Base-by-base conservation (phyloP, 345 rosid species). In the Aquilaria sinensis region DNA sequence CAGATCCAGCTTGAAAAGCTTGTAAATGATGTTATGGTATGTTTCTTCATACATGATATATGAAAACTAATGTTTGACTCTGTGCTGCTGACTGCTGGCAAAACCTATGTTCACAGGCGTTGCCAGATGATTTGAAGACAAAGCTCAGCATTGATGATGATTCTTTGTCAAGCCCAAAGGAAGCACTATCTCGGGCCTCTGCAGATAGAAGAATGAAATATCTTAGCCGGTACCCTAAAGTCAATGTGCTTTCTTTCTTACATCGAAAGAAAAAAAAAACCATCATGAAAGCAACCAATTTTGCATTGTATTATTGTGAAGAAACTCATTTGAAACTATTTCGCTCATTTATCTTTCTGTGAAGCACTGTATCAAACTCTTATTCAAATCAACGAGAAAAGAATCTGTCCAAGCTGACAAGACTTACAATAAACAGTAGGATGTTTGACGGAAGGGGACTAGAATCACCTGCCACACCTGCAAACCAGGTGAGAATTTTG, bases 1-100 rank as follows among this genome's bases (percentile, higher is more conserved):
- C 97, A 94, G 75, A 94, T 94, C 66, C 97, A 94, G 79, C 82
- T 94, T 63, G 99, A 94, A 80, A 88, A 88, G 82, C 99, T 94
- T 71, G 88, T 90, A 65, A 88, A 86, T 74, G 99, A 94, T 74
- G 92, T 94, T 61, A 81, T 94, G 99, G 99, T 94, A 90, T 62
- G 81, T 61, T 56, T 58, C 65, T 61, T 59, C 61, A 53, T 16
- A 31, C 33, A 12, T 41, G 60, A 64, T 50, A 23, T 34, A 54
- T 60, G 15, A 48, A 54, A 23, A 62, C 47, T 31, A 9, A 51
- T 56, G 55, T 59, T 67, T 54, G 32, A 60, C 60, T 23, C 23
- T 60, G 45, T 66, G 45, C 53, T 70, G 64, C 64, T 72, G 70
- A 72, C 58, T 49, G 43, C 41, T 72, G 67, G 58, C 66, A 30